Evolutionary conservation across 2,329 filamentous ascomycete genomes (phyloP).

Genomic region (Magnaporthiopsis rhizophila): DNA sequence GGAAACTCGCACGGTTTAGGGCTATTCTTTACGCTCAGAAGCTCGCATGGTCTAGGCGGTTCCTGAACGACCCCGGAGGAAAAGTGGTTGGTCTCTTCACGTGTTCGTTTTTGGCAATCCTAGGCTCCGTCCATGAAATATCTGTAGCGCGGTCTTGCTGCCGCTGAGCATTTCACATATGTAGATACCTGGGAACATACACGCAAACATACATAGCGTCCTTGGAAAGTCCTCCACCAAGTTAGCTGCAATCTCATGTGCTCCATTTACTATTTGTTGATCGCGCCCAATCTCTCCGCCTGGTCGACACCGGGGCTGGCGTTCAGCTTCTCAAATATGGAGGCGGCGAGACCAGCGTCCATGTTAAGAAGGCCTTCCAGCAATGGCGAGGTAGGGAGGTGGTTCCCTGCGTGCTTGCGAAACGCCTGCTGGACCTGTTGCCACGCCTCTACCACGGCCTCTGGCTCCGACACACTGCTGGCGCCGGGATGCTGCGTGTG

Average conservation of each 20-base stretch:
- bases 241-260: neutral
- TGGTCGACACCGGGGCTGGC: no score
- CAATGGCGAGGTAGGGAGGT: neutral
- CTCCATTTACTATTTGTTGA: no score
- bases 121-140: neutral
- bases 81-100: neutral
- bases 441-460: neutral
- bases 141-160: neutral
- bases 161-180: neutral
- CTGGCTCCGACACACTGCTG: neutral
- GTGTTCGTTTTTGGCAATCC: neutral
- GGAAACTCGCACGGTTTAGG: neutral
- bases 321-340: neutral
- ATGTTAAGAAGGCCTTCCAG: neutral
- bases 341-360: neutral
- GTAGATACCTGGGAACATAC: no score
- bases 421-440: neutral
- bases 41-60: neutral
- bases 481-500: neutral
- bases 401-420: neutral
- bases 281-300: no score
- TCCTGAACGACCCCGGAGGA: neutral
- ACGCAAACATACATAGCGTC: neutral
- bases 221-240: neutral
- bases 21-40: conserved; percentile 2